Base-by-base conservation (phyloP, 2,329 filamentous ascomycete species). In the Diaporthe sp. region DNA sequence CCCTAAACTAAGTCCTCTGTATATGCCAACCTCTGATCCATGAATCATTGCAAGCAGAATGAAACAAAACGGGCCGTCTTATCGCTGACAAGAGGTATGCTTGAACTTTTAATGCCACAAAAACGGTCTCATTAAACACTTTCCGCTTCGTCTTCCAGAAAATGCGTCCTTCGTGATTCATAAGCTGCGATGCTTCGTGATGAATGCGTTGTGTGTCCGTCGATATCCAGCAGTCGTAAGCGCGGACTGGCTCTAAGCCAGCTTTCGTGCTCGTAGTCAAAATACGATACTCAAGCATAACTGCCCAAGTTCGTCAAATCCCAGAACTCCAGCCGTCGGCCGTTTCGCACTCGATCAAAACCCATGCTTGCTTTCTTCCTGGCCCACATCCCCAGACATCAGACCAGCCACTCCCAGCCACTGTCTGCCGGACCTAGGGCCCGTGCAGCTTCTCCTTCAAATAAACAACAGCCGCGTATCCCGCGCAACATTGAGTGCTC, bases 401-500 rank as follows among this genome's bases (percentile, higher is more conserved):
- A 50, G 45, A 19, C 13, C 33, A 47, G 19, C 45, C 13, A 10
- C 45, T 38, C 8, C 30, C 33, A n/a, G 5, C 9, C 9, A 67
- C 15, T 13, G 28, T 25, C 30, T 52, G 45, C 33, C 47, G 15
- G 6, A 22, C 9, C 68, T 60, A 76, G 15, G 66, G 69, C 30
- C 75, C 75, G 78, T 92, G 90, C 68, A 92, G 80, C 75, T 89
- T 89, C 81, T 94, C 91, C 79, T 90, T 90, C 78, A 94, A 83
- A 76, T 92, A 90, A 5, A 95, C 89, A 58, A 92, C 86, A 1
- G 92, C 90, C 15, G 91, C 90, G 83, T 92, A 92, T 10, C 92
- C 92, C 15, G 92, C 88, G 80, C 93, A 95, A 82, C 93, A 95
- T 74, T 83, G 85, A 19, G 88, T 92, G 77, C 87, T 92, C 92